Percentiles rank a stretch among this genome's conserved stretches.
These are phyloP conservation scores for Blastobotrys raffinosifermentans DNA, from an alignment of 1,139 yeast genomes.

Conservation along the genomic window DNA sequence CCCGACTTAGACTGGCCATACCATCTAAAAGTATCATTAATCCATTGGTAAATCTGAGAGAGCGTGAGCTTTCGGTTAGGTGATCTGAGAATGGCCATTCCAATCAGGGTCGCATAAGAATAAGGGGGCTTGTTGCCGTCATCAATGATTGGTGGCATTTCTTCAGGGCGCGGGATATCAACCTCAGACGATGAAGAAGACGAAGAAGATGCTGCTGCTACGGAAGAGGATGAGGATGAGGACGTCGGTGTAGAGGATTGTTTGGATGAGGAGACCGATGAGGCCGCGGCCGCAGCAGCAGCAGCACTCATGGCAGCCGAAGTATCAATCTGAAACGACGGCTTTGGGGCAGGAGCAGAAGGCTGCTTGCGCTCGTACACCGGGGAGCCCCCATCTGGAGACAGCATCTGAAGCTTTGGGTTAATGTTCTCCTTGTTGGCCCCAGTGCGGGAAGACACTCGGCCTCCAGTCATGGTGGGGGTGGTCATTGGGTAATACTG, in stretches of 20 bases:
- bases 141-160: slow-evolving; percentile 41
- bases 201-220: slow-evolving; percentile 15
- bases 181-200: too few relatives aligned
- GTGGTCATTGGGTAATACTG: slow-evolving; percentile 13
- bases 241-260: too few relatives aligned
- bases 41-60: slow-evolving; percentile 92
- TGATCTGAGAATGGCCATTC: slow-evolving; percentile 88
- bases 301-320: neutral
- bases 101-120: slow-evolving; percentile 89
- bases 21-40: slow-evolving; percentile 76
- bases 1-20: slow-evolving; percentile 86
- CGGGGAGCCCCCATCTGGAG: slow-evolving; percentile 19
- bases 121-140: slow-evolving; percentile 76
- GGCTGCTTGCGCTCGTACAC: slow-evolving; percentile 11
- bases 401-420: slow-evolving; percentile 13
- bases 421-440: slow-evolving; percentile 13
- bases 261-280: slow-evolving; percentile 3
- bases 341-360: too few relatives aligned
- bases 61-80: slow-evolving; percentile 73
- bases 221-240: slow-evolving; percentile 40
- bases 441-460: slow-evolving; percentile 1
- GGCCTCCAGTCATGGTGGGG: slow-evolving; percentile 19
- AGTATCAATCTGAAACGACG: neutral
- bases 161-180: slow-evolving; percentile 34
- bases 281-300: slow-evolving; percentile 37